Base-by-base conservation (phyloP, 202 grass and related monocot species). In the Panicum hallii region DNA sequence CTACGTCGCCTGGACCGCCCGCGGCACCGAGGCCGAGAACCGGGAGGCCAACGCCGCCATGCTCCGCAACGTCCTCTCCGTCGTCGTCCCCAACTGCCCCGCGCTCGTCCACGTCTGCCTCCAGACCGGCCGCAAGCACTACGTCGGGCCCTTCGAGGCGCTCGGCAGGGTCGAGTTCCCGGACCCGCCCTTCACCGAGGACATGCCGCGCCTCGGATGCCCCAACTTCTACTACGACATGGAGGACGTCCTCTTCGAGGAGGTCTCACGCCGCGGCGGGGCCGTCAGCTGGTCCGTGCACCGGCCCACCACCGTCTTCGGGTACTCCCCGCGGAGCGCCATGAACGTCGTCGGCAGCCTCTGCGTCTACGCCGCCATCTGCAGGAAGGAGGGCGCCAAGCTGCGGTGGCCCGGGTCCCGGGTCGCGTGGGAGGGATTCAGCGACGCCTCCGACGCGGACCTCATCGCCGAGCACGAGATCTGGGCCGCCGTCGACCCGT, bases 391-490 rank as follows among this genome's bases (percentile, higher is more conserved):
- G 72, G 92, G 93, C 9, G 8, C 79, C 41, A 68, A 22, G 63
- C 79, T 97, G 32, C 84, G 87, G 26, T 97, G 89, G 91, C 90
- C 90, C 1, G 95, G 92, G 1, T 83, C 62, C 8, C 36, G 66
- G 45, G 20, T 58, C 8, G 40, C 63, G 0, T 95, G 95, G 95
- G 88, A 91, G 20, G 95, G 90, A 0, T 97, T 95, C 90, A 78
- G 63, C 74, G 89, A 91, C 32, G 82, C 92, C 20, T 95, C 92
- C 0, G 95, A 95, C 20, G 92, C 95, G 0, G 90, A 97, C 57
- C 87, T 97, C 6, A 77, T 97, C 43, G 92, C 95, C 11, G 95
- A 97, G 87, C 95, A 98, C 22, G 79, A 95, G 90, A 95, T 95
- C 83, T 95, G 95, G 92, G 92, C 89, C 5, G 89, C 92, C 0